phyloP scores from a whole-genome alignment of 306 rosid genomes.

The Rubus parviflorus region DNA sequence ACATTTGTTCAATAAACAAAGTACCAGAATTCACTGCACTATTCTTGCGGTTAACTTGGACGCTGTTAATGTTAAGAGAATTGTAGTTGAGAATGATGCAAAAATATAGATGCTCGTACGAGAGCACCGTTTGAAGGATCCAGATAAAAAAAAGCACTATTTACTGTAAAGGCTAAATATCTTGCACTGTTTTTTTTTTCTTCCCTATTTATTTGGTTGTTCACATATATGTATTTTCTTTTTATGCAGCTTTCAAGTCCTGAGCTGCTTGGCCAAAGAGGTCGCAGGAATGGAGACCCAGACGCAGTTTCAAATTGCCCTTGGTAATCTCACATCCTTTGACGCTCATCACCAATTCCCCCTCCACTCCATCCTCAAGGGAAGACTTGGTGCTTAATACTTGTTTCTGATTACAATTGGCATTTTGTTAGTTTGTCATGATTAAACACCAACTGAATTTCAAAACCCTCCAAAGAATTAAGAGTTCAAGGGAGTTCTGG shows the following conservation, averaged over 20 bases:
- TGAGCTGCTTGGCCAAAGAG: no score
- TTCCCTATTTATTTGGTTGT: neutral
- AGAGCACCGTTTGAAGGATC: neutral
- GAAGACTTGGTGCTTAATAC: neutral
- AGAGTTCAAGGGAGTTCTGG: slow-evolving; percentile 24
- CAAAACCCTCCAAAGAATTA: slow-evolving; percentile 1
- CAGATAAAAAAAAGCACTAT: neutral
- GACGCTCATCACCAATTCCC: slow-evolving; percentile 46
- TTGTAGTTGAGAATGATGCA: neutral
- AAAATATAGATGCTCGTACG: neutral
- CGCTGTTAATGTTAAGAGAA: neutral
- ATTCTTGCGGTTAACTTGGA: neutral
- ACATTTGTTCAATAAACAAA: neutral
- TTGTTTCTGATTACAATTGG: neutral
- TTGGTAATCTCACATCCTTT: slow-evolving; percentile 63
- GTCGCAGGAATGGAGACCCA: slow-evolving; percentile 26
- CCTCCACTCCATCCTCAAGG: slow-evolving; percentile 50
- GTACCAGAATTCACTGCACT: neutral
- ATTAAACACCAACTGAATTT: neutral
- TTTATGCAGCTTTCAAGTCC: slow-evolving; percentile 8
- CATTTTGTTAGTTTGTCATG: neutral
- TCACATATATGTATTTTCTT: neutral
- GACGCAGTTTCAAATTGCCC: slow-evolving; percentile 47
- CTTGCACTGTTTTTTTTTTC: neutral
- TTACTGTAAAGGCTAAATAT: neutral